phyloP scores from a whole-genome alignment of 73 alveolate genomes.

The Tetrahymena malaccensis region DNA sequence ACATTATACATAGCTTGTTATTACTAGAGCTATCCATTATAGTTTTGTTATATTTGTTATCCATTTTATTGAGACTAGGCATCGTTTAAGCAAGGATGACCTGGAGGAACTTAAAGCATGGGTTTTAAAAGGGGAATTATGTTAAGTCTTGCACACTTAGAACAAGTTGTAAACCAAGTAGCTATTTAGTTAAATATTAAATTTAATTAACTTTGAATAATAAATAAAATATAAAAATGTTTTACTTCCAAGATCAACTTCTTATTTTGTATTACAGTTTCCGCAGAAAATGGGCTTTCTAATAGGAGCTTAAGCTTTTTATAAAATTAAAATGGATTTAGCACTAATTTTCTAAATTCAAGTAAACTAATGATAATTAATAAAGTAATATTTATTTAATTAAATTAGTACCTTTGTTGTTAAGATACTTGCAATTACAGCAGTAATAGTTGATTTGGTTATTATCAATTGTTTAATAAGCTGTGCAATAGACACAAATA shows the following conservation, averaged over 20 bases:
- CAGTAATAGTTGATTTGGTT: not conserved
- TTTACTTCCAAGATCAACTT: not conserved
- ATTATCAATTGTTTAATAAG: not conserved
- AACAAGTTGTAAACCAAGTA: not conserved
- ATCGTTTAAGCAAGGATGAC: not conserved
- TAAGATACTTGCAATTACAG: not conserved
- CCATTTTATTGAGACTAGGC: not conserved
- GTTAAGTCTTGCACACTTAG: not conserved
- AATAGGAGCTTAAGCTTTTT: not conserved
- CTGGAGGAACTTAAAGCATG: not conserved
- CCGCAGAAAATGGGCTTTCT: not conserved
- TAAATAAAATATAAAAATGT: not conserved
- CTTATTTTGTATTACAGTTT: not conserved
- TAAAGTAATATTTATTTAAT: not conserved
- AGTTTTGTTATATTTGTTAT: not conserved
- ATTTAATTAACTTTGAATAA: not conserved
- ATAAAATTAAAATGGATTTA: not conserved
- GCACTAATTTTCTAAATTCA: not conserved
- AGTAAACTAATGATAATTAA: not conserved
- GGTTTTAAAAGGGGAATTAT: not conserved
- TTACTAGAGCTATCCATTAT: not conserved
- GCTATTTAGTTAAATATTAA: not conserved
- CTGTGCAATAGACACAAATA: not conserved
- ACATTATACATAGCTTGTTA: not conserved
- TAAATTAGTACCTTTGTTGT: not conserved